Conservation (phyloP, 305 asterid species). For the Fraxinus sp. region DNA sequence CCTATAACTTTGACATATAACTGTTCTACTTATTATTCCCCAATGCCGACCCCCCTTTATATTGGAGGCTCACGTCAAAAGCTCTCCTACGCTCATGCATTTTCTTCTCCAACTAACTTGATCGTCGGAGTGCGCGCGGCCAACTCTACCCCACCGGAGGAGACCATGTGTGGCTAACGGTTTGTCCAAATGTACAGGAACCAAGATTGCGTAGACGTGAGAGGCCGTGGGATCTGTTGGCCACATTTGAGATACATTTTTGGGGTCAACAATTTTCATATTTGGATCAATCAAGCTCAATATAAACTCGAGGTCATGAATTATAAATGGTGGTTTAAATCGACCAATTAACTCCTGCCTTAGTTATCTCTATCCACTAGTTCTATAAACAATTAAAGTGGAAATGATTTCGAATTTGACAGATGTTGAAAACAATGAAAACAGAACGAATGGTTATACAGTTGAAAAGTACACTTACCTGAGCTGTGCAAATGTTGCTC, state of each 20-base stretch:
- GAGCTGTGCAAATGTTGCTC: constrained; percentile 97
- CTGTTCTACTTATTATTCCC: not conserved
- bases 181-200: not conserved
- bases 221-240: not conserved
- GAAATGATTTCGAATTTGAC: not conserved
- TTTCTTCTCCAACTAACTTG: not conserved
- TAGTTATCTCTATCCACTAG: not conserved
- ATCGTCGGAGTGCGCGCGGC: not conserved
- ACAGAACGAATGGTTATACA: not conserved
- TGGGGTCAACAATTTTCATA: not conserved
- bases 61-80: too few relatives aligned
- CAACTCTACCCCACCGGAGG: not conserved
- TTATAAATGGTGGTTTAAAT: not conserved
- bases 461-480: constrained; percentile 38
- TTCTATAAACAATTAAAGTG: not conserved
- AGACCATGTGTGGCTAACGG: not conserved
- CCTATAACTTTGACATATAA: not conserved
- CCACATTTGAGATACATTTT: not conserved
- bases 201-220: not conserved
- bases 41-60: not conserved
- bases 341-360: not conserved
- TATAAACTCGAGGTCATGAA: not conserved
- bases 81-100: not conserved
- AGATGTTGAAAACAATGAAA: not conserved
- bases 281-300: not conserved